Base-by-base conservation (phyloP, 2,329 filamentous ascomycete species). In the Arthrobotrys musiformis region DNA sequence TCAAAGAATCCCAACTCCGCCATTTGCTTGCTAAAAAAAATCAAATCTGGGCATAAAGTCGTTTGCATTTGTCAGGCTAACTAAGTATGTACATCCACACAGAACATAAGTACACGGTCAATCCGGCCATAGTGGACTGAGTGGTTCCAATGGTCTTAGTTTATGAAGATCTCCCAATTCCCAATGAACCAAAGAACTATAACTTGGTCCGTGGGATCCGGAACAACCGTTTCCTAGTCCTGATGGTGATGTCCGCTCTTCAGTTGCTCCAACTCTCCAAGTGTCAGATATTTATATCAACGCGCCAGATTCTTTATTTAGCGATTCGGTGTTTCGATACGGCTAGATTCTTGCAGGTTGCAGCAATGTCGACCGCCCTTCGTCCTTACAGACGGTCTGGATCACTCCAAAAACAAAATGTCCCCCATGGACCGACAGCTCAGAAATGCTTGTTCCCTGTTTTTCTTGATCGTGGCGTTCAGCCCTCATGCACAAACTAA, bases 401-500 rank as follows among this genome's bases (percentile, higher is more conserved):
- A 72, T 64, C 44, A 33, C 66, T 33, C 28, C 19, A 58, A 37
- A 52, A 26, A 37, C 22, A 28, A 52, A 26, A 64, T 24, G 19
- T 15, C n/a, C n/a, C n/a, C n/a, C 15, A 22, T 6, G 13, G 24
- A 42, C 17, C 30, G 30, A 37, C 52, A 26, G 30, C 22, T 44
- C 66, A 61, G 50, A 40, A 62, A 50, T 72, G 58, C 68, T 72
- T 46, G 68, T 58, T 58, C 58, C 58, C 68, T 72, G 58, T 58
- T 46, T 52, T 33, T 30, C 26, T 15, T 48, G 63, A 63, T 63
- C 67, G 67, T 63, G 67, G 67, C 67, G 67, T 63, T 63, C 56
- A 63, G 58, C 67, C 67, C 62, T 63, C 66, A 48, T 70, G 67
- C 67, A n/a, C n/a, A n/a, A n/a, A n/a, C n/a, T n/a, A n/a, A n/a